A percentile compares a stretch with the other conserved stretches of the same genome.
Evolutionary conservation across 2,329 filamentous ascomycete species (phyloP).

Genomic region (Fusarium vanettenii): DNA sequence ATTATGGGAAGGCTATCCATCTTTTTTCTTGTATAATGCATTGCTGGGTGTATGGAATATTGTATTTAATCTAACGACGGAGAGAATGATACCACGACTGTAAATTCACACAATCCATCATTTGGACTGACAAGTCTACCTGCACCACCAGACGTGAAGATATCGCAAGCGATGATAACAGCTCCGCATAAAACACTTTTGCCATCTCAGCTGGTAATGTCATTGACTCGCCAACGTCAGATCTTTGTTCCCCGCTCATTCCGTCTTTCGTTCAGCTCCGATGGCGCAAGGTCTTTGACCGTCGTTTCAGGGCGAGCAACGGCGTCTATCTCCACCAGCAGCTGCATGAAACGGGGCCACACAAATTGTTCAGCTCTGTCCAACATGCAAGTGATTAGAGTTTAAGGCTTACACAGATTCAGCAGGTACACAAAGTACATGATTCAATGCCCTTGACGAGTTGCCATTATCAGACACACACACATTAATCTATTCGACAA

Average conservation of each 20-base stretch:
- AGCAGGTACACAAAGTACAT: neutral
- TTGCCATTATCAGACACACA: neutral
- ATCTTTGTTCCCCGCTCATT: neutral
- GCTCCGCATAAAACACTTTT: neutral
- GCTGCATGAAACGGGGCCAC: neutral
- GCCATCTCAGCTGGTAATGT: too few relatives aligned
- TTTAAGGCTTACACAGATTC: neutral
- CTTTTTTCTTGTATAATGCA: constrained; percentile 10
- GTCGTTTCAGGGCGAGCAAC: neutral
- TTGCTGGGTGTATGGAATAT: constrained; percentile 26
- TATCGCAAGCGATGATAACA: neutral
- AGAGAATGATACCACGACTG: constrained; percentile 36
- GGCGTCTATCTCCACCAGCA: neutral
- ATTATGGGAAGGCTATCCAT: neutral
- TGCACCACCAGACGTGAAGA: neutral
- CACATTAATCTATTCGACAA: constrained; percentile 10
- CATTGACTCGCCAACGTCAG: neutral
- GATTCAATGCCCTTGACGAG: neutral
- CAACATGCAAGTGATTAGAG: neutral
- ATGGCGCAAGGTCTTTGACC: neutral
- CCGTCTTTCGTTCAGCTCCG: neutral
- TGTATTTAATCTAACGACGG: constrained; percentile 28
- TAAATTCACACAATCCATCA: constrained; percentile 6
- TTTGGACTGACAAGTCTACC: neutral
- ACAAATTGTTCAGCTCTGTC: neutral